Evolutionary conservation across 768 basidiomycete genomes (phyloP).

Genomic region (Trametes cubensis): DNA sequence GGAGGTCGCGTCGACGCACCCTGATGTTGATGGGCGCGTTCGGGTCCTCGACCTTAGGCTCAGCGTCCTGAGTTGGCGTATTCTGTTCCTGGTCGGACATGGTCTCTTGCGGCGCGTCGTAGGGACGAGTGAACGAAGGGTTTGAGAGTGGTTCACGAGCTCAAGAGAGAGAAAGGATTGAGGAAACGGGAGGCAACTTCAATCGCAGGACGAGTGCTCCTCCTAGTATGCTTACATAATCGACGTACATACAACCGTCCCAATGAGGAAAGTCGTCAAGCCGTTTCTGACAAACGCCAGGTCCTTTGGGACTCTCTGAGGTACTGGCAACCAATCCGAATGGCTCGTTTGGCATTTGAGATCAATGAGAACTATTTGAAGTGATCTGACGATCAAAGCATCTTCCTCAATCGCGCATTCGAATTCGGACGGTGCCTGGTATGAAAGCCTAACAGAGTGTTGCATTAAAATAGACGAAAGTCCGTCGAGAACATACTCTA

Average conservation of each 20-base stretch:
- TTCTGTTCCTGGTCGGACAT: conserved; percentile 60
- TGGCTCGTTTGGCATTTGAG: no score
- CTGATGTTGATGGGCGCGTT: conserved; percentile 79
- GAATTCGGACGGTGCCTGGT: no score
- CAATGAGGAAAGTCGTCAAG: no score
- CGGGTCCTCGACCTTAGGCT: conserved; percentile 55
- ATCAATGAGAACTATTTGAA: no score
- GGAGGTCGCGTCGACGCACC: conserved; percentile 44
- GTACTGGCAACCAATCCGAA: no score
- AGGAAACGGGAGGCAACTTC: background rate
- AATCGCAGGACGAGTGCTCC: background rate
- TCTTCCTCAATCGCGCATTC: background rate
- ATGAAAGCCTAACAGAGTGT: no score
- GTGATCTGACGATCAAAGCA: no score
- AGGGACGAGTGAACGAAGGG: background rate
- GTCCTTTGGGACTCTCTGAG: no score
- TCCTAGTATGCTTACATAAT: conserved; percentile 15
- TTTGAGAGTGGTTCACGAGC: conserved; percentile 13
- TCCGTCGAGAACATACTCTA: conserved; percentile 3
- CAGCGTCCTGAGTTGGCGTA: conserved; percentile 42
- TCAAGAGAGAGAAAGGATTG: background rate
- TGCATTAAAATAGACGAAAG: background rate
- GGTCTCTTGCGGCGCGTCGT: conserved; percentile 9
- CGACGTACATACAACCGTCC: background rate
- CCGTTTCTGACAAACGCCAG: no score